Evolutionary conservation across 139 green algal species (phyloP).

Genomic region (Raphidocelis subcapitata): DNA sequence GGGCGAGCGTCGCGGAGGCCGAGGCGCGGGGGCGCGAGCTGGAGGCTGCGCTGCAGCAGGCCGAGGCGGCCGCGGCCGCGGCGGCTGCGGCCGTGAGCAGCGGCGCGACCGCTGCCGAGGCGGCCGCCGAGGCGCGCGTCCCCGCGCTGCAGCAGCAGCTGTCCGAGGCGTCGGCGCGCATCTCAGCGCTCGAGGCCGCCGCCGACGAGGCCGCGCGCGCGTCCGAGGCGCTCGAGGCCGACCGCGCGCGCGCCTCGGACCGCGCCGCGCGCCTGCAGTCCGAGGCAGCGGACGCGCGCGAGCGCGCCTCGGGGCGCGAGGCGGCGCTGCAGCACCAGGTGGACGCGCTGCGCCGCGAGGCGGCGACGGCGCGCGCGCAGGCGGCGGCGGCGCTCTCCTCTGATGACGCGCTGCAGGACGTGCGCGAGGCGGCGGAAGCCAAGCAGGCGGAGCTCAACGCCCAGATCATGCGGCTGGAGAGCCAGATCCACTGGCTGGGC

Average conservation of each 20-base stretch:
- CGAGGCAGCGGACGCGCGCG: too few relatives aligned
- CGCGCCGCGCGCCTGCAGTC: too few relatives aligned
- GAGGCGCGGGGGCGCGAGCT: neutral
- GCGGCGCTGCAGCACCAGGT: constrained; percentile 6
- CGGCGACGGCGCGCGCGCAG: neutral
- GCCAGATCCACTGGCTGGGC: constrained; percentile 57
- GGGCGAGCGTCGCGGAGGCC: neutral
- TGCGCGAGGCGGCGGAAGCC: constrained; percentile 70
- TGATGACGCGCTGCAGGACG: constrained; percentile 45
- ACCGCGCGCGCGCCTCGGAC: too few relatives aligned
- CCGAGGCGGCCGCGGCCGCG: constrained; percentile 4
- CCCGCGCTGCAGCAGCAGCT: too few relatives aligned
- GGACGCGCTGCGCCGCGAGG: constrained; percentile 7
- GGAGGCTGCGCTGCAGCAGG: neutral
- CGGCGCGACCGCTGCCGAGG: too few relatives aligned
- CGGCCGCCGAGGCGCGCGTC: too few relatives aligned
- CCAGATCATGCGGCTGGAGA: constrained; percentile 47
- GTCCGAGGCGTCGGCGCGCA: neutral
- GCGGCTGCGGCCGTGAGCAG: neutral
- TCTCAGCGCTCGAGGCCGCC: too few relatives aligned
- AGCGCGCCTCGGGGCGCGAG: neutral
- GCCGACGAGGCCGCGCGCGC: too few relatives aligned
- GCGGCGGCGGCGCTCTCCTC: constrained; percentile 12
- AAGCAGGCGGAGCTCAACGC: constrained; percentile 74
- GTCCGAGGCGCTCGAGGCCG: too few relatives aligned